phyloP scores from a whole-genome alignment of 202 grass and related monocot species.

The Hordeum pubiflorum region DNA sequence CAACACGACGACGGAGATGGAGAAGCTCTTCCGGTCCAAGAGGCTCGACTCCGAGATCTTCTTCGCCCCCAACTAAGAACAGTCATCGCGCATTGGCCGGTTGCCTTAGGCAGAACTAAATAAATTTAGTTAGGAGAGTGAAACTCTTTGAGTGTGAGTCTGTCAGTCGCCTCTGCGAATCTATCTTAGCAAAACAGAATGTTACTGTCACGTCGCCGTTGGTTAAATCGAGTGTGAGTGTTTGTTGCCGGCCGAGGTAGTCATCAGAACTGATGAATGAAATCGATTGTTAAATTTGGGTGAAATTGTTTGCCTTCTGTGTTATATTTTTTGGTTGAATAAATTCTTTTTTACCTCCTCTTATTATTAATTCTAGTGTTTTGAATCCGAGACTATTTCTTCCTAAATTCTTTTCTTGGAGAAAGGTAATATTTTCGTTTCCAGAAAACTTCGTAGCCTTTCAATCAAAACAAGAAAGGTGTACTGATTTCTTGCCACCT shows the following conservation, averaged over 20 bases:
- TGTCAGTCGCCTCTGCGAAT: not conserved
- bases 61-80: conserved; percentile 44
- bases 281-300: not conserved
- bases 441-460: too few species aligned
- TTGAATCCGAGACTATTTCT: too few species aligned
- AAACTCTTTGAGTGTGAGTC: not conserved
- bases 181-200: not conserved
- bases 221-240: not conserved
- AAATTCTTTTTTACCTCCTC: too few species aligned
- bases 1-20: conserved; percentile 62
- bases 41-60: conserved; percentile 80
- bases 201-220: not conserved
- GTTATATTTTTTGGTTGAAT: too few species aligned
- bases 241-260: not conserved
- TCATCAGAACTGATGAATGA: not conserved
- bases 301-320: too few species aligned
- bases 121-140: not conserved
- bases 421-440: too few species aligned
- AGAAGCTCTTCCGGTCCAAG: conserved; percentile 71
- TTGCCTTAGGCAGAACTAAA: not conserved
- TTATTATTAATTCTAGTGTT: too few species aligned
- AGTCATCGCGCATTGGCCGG: not conserved
- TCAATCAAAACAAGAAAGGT: too few species aligned
- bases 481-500: too few species aligned
- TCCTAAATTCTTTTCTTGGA: too few species aligned